Conservation (phyloP, 148 eudicot genomes). For the Salicornia ramosissima region DNA sequence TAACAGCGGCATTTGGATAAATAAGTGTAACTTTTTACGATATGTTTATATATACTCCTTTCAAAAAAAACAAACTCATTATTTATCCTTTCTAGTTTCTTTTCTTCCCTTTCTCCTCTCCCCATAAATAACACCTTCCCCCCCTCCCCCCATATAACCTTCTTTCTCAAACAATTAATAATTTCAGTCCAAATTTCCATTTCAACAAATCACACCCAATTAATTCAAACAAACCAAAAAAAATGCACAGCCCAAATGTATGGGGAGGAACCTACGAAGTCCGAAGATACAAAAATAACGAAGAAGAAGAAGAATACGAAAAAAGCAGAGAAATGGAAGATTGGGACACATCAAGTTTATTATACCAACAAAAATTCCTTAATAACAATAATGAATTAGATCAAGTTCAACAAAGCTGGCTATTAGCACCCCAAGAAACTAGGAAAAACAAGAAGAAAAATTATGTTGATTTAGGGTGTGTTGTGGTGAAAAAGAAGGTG, state of each 20-base stretch:
- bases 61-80: no score
- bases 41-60: no score
- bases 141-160: no score
- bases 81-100: no score
- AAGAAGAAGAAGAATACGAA: slow-evolving; percentile 26
- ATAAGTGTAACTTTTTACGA: no score
- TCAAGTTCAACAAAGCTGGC: slow-evolving; percentile 60
- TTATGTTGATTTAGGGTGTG: slow-evolving; percentile 56
- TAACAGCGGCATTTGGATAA: no score
- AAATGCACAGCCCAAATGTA: slow-evolving; percentile 32
- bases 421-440: slow-evolving; percentile 44
- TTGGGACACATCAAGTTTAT: slow-evolving; percentile 45
- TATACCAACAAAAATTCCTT: slow-evolving; percentile 25
- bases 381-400: slow-evolving; percentile 27
- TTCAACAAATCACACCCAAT: no score
- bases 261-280: slow-evolving; percentile 61
- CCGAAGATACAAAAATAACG: slow-evolving; percentile 9
- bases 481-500: slow-evolving; percentile 35
- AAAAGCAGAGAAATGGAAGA: slow-evolving; percentile 29
- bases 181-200: no score
- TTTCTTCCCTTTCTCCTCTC: no score
- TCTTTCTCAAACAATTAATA: no score
- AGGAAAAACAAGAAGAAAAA: slow-evolving; percentile 30
- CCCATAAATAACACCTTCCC: no score
- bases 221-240: no score